These are phyloP conservation scores for Lactarius indigo DNA, from an alignment of 768 basidiomycete species.

Conservation along the genomic window DNA sequence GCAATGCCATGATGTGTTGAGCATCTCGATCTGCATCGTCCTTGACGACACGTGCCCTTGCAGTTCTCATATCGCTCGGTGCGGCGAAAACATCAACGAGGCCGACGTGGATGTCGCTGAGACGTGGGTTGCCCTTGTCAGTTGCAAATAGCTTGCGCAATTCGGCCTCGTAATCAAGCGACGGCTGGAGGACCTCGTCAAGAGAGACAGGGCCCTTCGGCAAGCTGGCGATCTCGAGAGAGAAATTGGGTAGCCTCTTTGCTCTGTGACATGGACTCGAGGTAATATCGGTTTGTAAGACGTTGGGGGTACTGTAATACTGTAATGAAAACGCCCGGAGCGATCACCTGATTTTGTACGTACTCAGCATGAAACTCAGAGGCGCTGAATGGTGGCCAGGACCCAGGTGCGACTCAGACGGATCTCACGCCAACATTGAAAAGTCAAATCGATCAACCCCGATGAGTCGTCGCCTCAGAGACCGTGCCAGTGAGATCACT, in stretches of 20 bases:
- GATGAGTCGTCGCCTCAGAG: too few species aligned
- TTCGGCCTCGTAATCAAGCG: constrained; percentile 53
- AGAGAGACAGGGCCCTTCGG: constrained; percentile 37
- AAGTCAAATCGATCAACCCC: too few species aligned
- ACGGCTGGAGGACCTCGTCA: constrained; percentile 46
- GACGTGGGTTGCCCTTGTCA: constrained; percentile 43
- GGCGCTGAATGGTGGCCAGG: too few species aligned
- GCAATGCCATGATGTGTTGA: constrained; percentile 54
- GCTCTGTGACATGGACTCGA: constrained; percentile 31
- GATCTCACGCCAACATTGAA: too few species aligned
- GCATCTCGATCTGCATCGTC: constrained; percentile 43
- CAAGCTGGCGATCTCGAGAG: constrained; percentile 27
- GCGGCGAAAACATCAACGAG: constrained; percentile 59
- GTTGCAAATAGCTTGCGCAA: constrained; percentile 55
- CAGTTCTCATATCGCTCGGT: constrained; percentile 44
- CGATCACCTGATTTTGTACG: too few species aligned
- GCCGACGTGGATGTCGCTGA: constrained; percentile 49
- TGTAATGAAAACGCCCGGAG: too few species aligned
- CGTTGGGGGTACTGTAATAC: background rate
- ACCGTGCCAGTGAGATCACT: too few species aligned
- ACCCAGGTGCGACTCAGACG: too few species aligned
- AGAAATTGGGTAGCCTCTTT: constrained; percentile 32
- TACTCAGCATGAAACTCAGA: too few species aligned
- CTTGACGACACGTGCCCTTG: constrained; percentile 47
- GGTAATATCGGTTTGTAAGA: background rate